phyloP scores from a whole-genome alignment of 176 grass and related monocot species.

The Aegilops speltoides region DNA sequence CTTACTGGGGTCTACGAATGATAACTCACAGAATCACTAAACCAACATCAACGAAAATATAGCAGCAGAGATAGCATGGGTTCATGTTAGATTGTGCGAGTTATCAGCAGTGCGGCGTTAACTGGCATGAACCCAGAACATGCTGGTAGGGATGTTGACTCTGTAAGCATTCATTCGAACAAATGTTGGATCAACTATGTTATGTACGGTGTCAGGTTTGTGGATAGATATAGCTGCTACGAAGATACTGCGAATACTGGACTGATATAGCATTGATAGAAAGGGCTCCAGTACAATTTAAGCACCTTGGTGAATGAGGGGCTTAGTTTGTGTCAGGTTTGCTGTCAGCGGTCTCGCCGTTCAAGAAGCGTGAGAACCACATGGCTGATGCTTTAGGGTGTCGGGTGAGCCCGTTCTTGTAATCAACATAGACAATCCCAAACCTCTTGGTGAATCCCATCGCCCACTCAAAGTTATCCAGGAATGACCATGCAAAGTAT shows the following conservation, averaged over 20 bases:
- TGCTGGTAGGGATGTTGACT: background rate
- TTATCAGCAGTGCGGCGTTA: background rate
- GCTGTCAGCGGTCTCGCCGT: background rate
- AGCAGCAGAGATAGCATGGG: background rate
- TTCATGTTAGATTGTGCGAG: background rate
- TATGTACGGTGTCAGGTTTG: too few species aligned
- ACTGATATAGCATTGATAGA: background rate
- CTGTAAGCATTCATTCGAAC: background rate
- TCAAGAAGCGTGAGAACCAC: constrained; percentile 13
- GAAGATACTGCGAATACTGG: background rate
- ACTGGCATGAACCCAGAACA: background rate
- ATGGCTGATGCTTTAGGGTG: constrained; percentile 24
- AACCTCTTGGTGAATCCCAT: constrained; percentile 91
- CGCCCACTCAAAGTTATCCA: constrained; percentile 99
- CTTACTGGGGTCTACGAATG: background rate
- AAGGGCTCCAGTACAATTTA: background rate
- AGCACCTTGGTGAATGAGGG: background rate
- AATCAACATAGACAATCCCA: constrained; percentile 21
- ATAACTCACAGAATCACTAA: background rate
- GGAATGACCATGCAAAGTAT: constrained; percentile 93
- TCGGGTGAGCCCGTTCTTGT: constrained; percentile 2
- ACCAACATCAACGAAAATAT: too few species aligned
- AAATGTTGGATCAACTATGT: background rate
- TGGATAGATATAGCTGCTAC: background rate
- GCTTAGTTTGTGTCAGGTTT: background rate